Evolutionary conservation across 805 yeast genomes (phyloP).

Genomic region (Sugiyamaella floridensis): DNA sequence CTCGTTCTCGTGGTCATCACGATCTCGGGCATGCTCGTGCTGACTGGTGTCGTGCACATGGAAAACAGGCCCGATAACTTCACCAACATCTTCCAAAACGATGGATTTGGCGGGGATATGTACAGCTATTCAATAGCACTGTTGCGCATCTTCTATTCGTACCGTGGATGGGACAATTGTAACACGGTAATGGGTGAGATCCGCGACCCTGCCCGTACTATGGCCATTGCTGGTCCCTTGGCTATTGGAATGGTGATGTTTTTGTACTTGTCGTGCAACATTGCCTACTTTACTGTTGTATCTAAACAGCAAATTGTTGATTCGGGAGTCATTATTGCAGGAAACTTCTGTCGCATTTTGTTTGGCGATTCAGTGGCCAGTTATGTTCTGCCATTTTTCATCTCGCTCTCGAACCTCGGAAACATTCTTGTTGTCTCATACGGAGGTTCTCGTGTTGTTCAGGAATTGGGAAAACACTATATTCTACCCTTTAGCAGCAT

Average conservation of each 20-base stretch:
- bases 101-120: slow-evolving; percentile 37
- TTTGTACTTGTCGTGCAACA: slow-evolving; percentile 49
- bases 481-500: slow-evolving; percentile 43
- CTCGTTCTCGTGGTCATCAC: slow-evolving; percentile 45
- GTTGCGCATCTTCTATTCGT: slow-evolving; percentile 54
- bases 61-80: slow-evolving; percentile 33
- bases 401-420: slow-evolving; percentile 57
- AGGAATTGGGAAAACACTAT: slow-evolving; percentile 47
- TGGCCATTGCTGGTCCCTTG: slow-evolving; percentile 54
- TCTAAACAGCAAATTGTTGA: slow-evolving; percentile 35
- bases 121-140: slow-evolving; percentile 52
- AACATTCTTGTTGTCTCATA: slow-evolving; percentile 58
- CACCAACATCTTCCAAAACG: slow-evolving; percentile 34
- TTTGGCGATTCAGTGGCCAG: slow-evolving; percentile 51
- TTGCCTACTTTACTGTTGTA: slow-evolving; percentile 52
- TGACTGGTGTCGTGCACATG: slow-evolving; percentile 30
- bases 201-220: slow-evolving; percentile 47
- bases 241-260: slow-evolving; percentile 48
- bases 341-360: slow-evolving; percentile 49
- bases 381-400: slow-evolving; percentile 46
- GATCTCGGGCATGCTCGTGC: slow-evolving; percentile 40
- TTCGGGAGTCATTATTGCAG: slow-evolving; percentile 60
- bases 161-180: slow-evolving; percentile 67
- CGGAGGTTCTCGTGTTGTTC: slow-evolving; percentile 53
- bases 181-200: slow-evolving; percentile 57